A percentile compares a stretch with the other conserved stretches of the same genome.
Evolutionary conservation across 1,284 basidiomycete genomes (phyloP).

Genomic region (Ustilago curta): DNA sequence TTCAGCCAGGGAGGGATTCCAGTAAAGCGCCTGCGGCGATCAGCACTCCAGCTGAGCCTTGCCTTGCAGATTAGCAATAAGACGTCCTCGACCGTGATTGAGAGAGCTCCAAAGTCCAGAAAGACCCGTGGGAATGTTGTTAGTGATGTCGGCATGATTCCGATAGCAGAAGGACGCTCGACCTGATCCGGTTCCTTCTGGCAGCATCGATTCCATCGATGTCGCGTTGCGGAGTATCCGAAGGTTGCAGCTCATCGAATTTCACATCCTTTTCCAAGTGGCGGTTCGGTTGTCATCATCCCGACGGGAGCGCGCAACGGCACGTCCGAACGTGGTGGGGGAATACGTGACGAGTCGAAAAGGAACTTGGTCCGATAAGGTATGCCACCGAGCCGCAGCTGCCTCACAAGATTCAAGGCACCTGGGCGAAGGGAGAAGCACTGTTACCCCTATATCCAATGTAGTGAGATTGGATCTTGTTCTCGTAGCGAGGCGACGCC

Average conservation of each 20-base stretch:
- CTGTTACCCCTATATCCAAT: no score
- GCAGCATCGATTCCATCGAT: neutral
- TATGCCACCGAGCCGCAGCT: no score
- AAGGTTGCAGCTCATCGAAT: neutral
- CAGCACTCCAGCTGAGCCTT: neutral
- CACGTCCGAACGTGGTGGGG: constrained; percentile 9
- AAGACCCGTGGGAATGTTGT: neutral
- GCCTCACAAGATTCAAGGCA: no score
- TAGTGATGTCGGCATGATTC: neutral
- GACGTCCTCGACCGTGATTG: neutral
- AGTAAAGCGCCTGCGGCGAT: neutral
- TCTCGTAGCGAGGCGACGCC: no score
- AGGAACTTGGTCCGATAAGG: neutral
- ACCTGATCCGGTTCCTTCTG: neutral
- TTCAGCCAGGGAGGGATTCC: neutral
- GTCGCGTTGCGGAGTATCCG: constrained; percentile 3
- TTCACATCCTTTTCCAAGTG: neutral
- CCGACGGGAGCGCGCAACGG: constrained; percentile 25
- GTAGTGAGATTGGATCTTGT: no score
- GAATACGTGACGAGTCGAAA: neutral
- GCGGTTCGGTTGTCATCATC: neutral
- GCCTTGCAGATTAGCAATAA: no score
- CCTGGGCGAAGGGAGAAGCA: no score
- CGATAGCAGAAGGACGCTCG: neutral
- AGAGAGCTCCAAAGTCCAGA: neutral